Evolutionary conservation across 192 early-diverging fungal species (phyloP), one percentile per base, ranked within the genome.

Genomic region (Tieghemiomyces parasiticus): DNA sequence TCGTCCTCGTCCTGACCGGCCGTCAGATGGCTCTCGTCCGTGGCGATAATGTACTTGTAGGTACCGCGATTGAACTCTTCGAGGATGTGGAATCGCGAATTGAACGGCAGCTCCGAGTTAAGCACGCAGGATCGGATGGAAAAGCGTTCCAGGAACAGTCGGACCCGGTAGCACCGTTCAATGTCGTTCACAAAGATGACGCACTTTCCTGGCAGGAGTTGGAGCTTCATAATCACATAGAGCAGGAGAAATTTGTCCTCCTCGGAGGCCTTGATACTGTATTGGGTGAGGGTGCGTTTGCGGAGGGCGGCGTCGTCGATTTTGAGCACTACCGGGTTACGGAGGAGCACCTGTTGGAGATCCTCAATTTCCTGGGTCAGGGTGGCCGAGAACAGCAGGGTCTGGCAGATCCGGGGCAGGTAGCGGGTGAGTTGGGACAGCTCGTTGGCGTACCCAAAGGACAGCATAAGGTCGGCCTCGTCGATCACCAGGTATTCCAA

Each of bases 91-190:
- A 86, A 86, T 61, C 92, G 73, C 35, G 87, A 88, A 66, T 91
- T 92, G 63, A 94, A 66, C 4, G 95, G 95, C 66, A 99, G 67
- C 76, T 92, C 93, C 33, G 90, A 91, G 77, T 99, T 95, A 56
- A 99, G 74, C 10, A 95, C 89, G 33, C 90, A 92, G 26, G 84
- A 80, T 35, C 79, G 85, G 63, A 96, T 87, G 6, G 87, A 87
- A 68, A 99, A 99, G 70, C 95, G 92, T 73, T 99, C 93, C 67
- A 99, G 67, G 65, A 95, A 99, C 60, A 99, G 73, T 61, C 91
- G 92, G 4, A 94, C 64, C 3, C 85, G 77, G 71, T 95, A 99
- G 60, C 90, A 88, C 31, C 90, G 75, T 54, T 98, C 93, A 61
- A 94, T 94, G 59, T 89, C 81, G 70, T 95, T 95, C 35, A 98